A percentile compares a stretch with the other conserved stretches of the same genome.
Conservation (phyloP, 2,329 filamentous ascomycete species). For the Penicillium thymicola region DNA sequence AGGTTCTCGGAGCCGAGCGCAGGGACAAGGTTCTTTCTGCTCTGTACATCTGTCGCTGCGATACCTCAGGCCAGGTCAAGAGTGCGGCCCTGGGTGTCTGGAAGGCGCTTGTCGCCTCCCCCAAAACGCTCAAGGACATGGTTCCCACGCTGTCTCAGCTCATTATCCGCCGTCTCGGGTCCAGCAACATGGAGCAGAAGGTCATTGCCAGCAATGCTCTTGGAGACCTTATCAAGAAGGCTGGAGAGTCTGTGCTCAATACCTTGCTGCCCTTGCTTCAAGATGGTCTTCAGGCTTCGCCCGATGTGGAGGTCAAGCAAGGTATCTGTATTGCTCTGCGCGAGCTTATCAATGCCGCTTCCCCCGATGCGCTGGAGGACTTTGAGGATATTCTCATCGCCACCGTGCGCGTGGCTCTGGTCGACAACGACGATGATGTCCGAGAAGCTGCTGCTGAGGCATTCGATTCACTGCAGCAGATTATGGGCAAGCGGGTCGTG, state of each 20-base stretch:
- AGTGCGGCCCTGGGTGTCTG: constrained; percentile 88
- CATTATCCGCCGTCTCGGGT: constrained; percentile 88
- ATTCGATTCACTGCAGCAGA: constrained; percentile 90
- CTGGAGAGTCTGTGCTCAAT: constrained; percentile 86
- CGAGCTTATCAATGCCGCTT: constrained; percentile 87
- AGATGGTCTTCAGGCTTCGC: constrained; percentile 81
- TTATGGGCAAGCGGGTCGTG: constrained; percentile 88
- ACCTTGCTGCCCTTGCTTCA: constrained; percentile 87
- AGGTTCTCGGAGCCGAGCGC: constrained; percentile 92
- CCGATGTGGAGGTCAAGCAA: constrained; percentile 88
- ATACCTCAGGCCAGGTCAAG: constrained; percentile 88
- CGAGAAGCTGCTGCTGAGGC: constrained; percentile 94
- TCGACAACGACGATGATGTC: constrained; percentile 84
- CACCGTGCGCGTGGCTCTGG: constrained; percentile 87
- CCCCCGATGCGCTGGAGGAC: constrained; percentile 83
- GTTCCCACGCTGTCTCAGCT: constrained; percentile 92
- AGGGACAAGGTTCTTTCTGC: constrained; percentile 97
- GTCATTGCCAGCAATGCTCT: constrained; percentile 96
- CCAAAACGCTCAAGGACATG: constrained; percentile 88
- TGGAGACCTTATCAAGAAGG: constrained; percentile 94
- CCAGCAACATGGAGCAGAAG: constrained; percentile 97
- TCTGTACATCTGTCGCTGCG: constrained; percentile 94
- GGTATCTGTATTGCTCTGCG: constrained; percentile 95
- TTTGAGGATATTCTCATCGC: constrained; percentile 94
- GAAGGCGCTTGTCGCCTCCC: constrained; percentile 93